These are phyloP conservation scores for Paraglomus brasilianum DNA, from an alignment of 192 early-diverging fungal genomes.

Conservation along the genomic window DNA sequence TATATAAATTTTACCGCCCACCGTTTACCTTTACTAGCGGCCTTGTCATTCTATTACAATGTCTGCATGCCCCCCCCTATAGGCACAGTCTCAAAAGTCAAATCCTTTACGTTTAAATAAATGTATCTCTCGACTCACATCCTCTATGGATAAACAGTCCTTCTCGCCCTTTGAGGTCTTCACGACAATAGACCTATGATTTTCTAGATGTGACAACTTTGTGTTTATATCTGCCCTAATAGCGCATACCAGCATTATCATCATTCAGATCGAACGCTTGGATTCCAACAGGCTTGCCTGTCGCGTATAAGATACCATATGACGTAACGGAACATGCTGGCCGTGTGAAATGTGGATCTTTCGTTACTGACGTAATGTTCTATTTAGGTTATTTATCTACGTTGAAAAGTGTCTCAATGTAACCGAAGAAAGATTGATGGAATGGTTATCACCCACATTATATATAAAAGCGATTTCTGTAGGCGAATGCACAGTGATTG, in stretches of 20 bases:
- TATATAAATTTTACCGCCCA: too few species aligned
- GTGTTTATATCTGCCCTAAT: too few species aligned
- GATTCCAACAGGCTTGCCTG: too few species aligned
- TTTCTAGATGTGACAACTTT: neutral
- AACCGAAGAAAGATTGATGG: neutral
- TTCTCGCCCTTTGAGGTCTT: neutral
- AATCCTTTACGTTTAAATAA: too few species aligned
- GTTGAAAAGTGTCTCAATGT: constrained; percentile 1
- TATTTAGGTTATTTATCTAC: neutral
- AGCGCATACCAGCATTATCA: neutral
- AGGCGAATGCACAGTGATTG: neutral
- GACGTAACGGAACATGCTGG: neutral
- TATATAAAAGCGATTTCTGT: constrained; percentile 1
- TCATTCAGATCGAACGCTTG: neutral
- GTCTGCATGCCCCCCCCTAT: too few species aligned
- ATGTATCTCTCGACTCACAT: too few species aligned
- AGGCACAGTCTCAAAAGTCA: too few species aligned
- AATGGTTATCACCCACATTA: neutral
- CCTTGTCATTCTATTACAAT: too few species aligned
- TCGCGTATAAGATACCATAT: neutral
- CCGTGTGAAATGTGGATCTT: neutral
- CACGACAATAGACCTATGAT: neutral
- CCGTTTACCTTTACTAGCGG: too few species aligned
- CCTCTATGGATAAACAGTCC: neutral
- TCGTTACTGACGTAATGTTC: neutral